Evolutionary conservation across 73 alveolate species (phyloP).

Genomic region (Paramecium tetraurelia): DNA sequence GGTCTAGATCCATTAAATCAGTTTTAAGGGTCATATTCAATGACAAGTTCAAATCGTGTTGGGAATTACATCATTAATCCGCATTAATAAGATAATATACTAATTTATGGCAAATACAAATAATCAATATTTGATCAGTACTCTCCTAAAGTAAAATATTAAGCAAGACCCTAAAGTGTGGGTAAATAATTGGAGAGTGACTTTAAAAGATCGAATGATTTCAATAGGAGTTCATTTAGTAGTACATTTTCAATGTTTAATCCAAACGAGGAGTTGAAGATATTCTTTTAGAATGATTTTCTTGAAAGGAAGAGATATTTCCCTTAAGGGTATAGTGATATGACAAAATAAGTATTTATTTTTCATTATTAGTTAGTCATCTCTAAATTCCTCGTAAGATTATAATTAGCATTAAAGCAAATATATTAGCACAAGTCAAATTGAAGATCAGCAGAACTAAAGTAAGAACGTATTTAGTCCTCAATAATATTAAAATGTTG

Average conservation of each 20-base stretch:
- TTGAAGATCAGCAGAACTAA: background rate
- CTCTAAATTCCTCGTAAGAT: background rate
- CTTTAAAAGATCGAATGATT: conserved; percentile 11
- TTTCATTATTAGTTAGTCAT: background rate
- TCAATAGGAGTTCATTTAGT: background rate
- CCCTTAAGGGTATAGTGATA: background rate
- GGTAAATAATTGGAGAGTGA: conserved; percentile 34
- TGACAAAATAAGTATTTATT: background rate
- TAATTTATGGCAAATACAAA: background rate
- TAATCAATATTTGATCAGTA: background rate
- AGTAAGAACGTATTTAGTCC: background rate
- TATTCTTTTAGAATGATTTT: conserved; percentile 31
- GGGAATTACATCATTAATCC: background rate
- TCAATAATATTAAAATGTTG: background rate
- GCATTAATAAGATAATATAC: background rate
- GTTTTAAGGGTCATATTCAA: conserved; percentile 15
- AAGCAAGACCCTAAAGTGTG: background rate
- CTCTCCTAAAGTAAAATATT: background rate
- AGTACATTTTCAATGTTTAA: conserved; percentile 40
- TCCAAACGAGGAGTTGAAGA: conserved; percentile 34
- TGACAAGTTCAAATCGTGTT: background rate
- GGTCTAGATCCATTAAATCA: background rate
- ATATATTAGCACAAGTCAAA: background rate
- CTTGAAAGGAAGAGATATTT: background rate
- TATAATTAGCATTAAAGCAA: background rate